phyloP scores from a whole-genome alignment of 345 rosid species.

The Moringa oleifera region DNA sequence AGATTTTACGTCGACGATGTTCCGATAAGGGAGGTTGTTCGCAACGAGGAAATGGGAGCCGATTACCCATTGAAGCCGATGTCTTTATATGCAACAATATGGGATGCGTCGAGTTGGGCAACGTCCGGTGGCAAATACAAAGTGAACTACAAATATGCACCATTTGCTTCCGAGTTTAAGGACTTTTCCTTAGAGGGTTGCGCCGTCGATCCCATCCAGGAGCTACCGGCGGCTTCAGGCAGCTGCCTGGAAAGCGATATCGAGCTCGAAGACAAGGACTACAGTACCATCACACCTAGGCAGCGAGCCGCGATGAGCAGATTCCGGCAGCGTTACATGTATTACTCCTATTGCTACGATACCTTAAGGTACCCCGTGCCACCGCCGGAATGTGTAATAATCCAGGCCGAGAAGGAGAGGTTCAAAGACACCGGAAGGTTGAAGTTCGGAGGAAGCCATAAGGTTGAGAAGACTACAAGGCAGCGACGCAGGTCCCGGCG shows the following conservation, averaged over 20 bases:
- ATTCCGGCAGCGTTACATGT: constrained; percentile 72
- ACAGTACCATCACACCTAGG: constrained; percentile 28
- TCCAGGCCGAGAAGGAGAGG: constrained; percentile 40
- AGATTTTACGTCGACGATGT: constrained; percentile 89
- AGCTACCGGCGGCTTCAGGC: constrained; percentile 17
- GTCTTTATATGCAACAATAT: constrained; percentile 85
- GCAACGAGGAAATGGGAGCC: constrained; percentile 58
- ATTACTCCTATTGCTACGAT: constrained; percentile 90
- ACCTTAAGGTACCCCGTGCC: constrained; percentile 45
- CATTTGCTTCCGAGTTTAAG: constrained; percentile 66
- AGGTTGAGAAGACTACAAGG: constrained; percentile 16
- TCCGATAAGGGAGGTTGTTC: constrained; percentile 71
- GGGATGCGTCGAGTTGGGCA: constrained; percentile 98
- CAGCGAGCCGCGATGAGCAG: constrained; percentile 53
- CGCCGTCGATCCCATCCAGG: constrained; percentile 51
- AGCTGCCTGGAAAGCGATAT: constrained; percentile 29
- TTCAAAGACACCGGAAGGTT: constrained; percentile 65
- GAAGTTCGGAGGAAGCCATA: constrained; percentile 68
- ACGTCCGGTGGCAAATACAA: constrained; percentile 75
- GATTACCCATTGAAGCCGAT: constrained; percentile 91
- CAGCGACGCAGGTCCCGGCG: constrained; percentile 28
- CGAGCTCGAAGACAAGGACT: constrained; percentile 37
- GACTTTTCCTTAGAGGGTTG: constrained; percentile 71
- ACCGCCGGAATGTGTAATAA: constrained; percentile 60
- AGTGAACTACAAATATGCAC: constrained; percentile 69